phyloP scores from a whole-genome alignment of 805 yeast species.

The Ogataea haglerorum region DNA sequence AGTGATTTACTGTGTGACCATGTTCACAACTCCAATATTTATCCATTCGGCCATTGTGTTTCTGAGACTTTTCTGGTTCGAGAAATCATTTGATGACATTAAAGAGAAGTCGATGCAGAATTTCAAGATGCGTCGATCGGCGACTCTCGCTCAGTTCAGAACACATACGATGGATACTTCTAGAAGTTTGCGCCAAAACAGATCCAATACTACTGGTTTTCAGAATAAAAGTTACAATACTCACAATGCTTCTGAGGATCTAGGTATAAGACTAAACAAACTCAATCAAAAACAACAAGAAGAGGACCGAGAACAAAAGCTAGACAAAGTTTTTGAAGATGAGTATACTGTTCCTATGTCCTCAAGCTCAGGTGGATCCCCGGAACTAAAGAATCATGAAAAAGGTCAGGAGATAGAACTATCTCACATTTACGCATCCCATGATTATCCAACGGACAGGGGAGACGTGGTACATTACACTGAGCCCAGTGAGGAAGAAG shows the following conservation, averaged over 20 bases:
- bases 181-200: conserved; percentile 8
- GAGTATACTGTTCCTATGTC: conserved; percentile 16
- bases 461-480: conserved; percentile 32
- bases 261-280: conserved; percentile 22
- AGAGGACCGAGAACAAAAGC: conserved; percentile 11
- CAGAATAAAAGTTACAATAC: conserved; percentile 19
- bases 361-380: conserved; percentile 22
- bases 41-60: conserved; percentile 78
- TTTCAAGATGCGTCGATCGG: conserved; percentile 77
- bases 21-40: conserved; percentile 80
- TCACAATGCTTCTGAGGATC: conserved; percentile 33
- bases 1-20: conserved; percentile 56
- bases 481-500: conserved; percentile 42
- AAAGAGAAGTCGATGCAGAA: conserved; percentile 72
- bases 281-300: conserved; percentile 9
- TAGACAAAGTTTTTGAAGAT: conserved; percentile 20
- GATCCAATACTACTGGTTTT: conserved; percentile 1
- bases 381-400: conserved; percentile 9
- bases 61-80: conserved; percentile 84
- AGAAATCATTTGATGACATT: conserved; percentile 79
- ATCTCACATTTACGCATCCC: not conserved
- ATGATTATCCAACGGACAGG: conserved; percentile 2
- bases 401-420: conserved; percentile 12
- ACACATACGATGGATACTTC: conserved; percentile 29
- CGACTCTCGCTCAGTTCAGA: conserved; percentile 56